Evolutionary conservation across 352 stramenopile genomes (phyloP).

Genomic region (Phytopythium vexans): DNA sequence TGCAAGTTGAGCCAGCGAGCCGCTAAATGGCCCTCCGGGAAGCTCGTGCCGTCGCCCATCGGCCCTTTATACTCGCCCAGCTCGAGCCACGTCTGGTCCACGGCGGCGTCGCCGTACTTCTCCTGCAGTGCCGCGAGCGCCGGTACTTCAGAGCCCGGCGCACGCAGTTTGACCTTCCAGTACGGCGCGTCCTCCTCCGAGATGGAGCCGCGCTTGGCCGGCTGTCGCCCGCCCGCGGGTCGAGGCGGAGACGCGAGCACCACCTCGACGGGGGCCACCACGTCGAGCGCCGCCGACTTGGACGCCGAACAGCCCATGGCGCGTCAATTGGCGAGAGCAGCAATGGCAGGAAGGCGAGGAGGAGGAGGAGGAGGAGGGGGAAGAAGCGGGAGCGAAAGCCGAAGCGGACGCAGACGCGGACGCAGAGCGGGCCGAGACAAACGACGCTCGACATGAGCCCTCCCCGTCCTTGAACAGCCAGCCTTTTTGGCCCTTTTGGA

Average conservation of each 20-base stretch:
- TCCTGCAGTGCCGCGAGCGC: constrained; percentile 7
- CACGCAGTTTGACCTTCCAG: constrained; percentile 9
- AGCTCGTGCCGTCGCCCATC: constrained; percentile 5
- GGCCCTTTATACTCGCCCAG: constrained; percentile 9
- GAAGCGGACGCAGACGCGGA: too few relatives aligned
- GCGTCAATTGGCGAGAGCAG: too few relatives aligned
- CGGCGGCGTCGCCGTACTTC: constrained; percentile 6
- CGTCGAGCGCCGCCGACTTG: too few relatives aligned
- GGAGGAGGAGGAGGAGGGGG: too few relatives aligned
- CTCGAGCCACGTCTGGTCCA: constrained; percentile 8
- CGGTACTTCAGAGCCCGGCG: neutral
- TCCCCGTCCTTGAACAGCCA: too few relatives aligned
- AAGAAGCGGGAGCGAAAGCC: too few relatives aligned
- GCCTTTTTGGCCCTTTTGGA: too few relatives aligned
- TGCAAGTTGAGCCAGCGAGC: constrained; percentile 7
- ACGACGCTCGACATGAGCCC: too few relatives aligned
- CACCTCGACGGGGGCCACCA: neutral
- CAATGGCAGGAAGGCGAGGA: too few relatives aligned
- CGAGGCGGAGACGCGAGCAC: constrained; percentile 4
- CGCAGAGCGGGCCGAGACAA: too few relatives aligned
- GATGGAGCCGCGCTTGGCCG: constrained; percentile 1
- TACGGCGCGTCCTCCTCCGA: constrained; percentile 6
- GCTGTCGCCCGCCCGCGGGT: neutral
- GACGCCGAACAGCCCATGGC: too few relatives aligned
- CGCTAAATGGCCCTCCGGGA: constrained; percentile 5